Evolutionary conservation across 2,329 filamentous ascomycete genomes (phyloP), one percentile per base, ranked within the genome.

Genomic region (Xylaria multiplex): DNA sequence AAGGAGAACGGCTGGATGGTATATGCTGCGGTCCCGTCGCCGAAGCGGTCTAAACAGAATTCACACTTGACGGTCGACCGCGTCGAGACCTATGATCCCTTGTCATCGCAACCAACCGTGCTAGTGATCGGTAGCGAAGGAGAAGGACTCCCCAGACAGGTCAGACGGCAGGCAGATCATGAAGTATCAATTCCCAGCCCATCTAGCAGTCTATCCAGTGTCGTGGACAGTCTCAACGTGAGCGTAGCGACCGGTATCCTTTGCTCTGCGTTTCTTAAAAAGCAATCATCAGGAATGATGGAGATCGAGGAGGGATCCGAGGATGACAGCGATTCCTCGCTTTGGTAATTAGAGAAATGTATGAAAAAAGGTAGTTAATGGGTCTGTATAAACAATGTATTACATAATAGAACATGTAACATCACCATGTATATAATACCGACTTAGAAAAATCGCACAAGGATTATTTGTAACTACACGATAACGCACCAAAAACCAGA

Each of bases 151-250:
- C 82, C 86, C n/a, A 82, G 83, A 59, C 83, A 85, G 63, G 79
- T 96, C 66, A 87, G 87, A 71, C 86, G 85, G 48, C 84, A 87
- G 64, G 90, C 92, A 0, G 88, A 97, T 70, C 83, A 82, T 35
- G 83, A 89, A 71, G 73, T 90, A 4, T 87, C 89, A 6, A 92
- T 99, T 60, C 85, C 84, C 70, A 86, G 77, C 77, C 85, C 77
- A 77, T 80, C 70, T 70, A 84, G 60, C 13, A 14, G 78, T 48
- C 81, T 75, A 68, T 82, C 73, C 76, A 85, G 74, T 77, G 88
- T 71, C 76, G 88, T 99, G 2, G 95, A 98, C 78, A 97, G 93
- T 77, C 80, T 99, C 77, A 98, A 99, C 76, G 96, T 98, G 45
- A 93, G 92, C 75, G 94, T 97, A 22, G 95, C 96, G 1, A 88